Conservation (phyloP, 345 rosid genomes). For the Firmiana major region DNA sequence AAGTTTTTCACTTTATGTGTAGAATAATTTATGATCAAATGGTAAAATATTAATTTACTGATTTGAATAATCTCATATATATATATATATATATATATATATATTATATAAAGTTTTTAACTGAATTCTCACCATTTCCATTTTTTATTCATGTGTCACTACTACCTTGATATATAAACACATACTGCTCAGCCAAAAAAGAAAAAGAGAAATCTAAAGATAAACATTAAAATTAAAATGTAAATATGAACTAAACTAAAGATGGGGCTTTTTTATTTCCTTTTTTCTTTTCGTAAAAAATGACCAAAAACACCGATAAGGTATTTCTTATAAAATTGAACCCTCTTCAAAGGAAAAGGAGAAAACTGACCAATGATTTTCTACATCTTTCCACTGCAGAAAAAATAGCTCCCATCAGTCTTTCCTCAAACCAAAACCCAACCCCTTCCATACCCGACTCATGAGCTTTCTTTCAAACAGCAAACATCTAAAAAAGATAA, state of each 20-base stretch:
- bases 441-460: constrained; percentile 35
- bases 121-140: too few relatives aligned
- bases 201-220: neutral
- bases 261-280: constrained; percentile 32
- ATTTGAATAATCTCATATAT: too few relatives aligned
- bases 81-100: too few relatives aligned
- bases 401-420: constrained; percentile 32
- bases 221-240: too few relatives aligned
- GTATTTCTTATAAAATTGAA: constrained; percentile 37
- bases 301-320: constrained; percentile 36
- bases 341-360: constrained; percentile 20
- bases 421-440: constrained; percentile 36
- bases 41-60: too few relatives aligned
- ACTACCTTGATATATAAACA: too few relatives aligned
- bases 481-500: neutral
- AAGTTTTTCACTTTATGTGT: too few relatives aligned
- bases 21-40: too few relatives aligned
- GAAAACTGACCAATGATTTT: too few relatives aligned
- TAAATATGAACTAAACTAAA: constrained; percentile 15
- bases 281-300: constrained; percentile 28
- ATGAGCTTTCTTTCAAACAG: constrained; percentile 32
- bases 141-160: too few relatives aligned
- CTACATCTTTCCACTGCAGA: constrained; percentile 32
- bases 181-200: neutral
- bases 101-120: too few relatives aligned